A percentile compares a stretch with the other conserved stretches of the same genome.
phyloP scores from a whole-genome alignment of 768 basidiomycete species.

The Pleurotus djamor region DNA sequence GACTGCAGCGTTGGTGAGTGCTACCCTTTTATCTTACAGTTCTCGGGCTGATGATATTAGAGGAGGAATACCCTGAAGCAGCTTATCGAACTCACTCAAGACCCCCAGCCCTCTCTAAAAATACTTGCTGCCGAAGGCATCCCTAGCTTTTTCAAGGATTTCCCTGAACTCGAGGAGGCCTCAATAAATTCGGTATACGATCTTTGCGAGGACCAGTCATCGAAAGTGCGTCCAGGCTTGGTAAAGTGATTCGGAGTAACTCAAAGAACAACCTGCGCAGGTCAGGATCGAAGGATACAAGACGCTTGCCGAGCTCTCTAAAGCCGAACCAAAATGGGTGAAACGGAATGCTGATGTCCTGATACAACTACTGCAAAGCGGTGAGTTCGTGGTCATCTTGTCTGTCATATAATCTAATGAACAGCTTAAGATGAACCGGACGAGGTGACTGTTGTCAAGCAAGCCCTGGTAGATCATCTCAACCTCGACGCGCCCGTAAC shows the following conservation, averaged over 20 bases:
- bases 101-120: slow-evolving; percentile 43
- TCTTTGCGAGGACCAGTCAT: slow-evolving; percentile 67
- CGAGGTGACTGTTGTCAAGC: slow-evolving; percentile 61
- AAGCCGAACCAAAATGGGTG: slow-evolving; percentile 52
- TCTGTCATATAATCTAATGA: background rate
- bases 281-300: slow-evolving; percentile 70
- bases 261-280: slow-evolving; percentile 24
- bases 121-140: slow-evolving; percentile 58
- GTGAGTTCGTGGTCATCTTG: slow-evolving; percentile 34
- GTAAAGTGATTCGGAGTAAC: background rate
- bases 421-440: slow-evolving; percentile 55
- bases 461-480: slow-evolving; percentile 59
- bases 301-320: slow-evolving; percentile 49
- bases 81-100: slow-evolving; percentile 54
- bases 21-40: background rate
- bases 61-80: slow-evolving; percentile 48
- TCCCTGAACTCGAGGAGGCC: slow-evolving; percentile 68
- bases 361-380: slow-evolving; percentile 73
- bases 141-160: slow-evolving; percentile 58
- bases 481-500: slow-evolving; percentile 61
- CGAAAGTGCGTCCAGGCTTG: slow-evolving; percentile 32
- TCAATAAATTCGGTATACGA: slow-evolving; percentile 80
- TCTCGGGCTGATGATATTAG: slow-evolving; percentile 24
- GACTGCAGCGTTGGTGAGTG: slow-evolving; percentile 35
- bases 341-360: slow-evolving; percentile 75